Evolutionary conservation across 805 yeast species (phyloP).

Genomic region (Starmera caribaea): DNA sequence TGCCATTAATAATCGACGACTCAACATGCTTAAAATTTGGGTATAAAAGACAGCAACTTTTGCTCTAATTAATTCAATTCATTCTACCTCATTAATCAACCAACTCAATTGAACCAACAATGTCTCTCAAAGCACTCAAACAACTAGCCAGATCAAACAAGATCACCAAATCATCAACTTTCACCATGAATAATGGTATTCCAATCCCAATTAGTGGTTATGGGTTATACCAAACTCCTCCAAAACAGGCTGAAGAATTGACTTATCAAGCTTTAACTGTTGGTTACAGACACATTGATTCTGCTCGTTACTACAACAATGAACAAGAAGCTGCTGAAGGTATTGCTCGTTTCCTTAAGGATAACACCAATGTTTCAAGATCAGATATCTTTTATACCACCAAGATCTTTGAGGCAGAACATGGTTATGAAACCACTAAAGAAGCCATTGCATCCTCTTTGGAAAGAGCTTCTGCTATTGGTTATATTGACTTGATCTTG

Average conservation of each 20-base stretch:
- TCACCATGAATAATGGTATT: constrained; percentile 41
- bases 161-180: not conserved
- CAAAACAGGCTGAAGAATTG: constrained; percentile 26
- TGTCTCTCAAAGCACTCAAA: too few species aligned
- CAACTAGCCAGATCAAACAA: too few species aligned
- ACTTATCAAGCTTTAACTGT: constrained; percentile 48
- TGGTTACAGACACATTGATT: constrained; percentile 67
- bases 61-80: too few species aligned
- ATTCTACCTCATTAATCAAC: too few species aligned
- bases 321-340: constrained; percentile 61
- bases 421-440: constrained; percentile 46
- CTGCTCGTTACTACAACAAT: constrained; percentile 57
- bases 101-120: too few species aligned
- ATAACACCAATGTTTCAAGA: constrained; percentile 41
- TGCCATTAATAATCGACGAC: too few species aligned
- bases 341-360: constrained; percentile 39
- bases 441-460: constrained; percentile 46
- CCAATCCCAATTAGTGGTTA: constrained; percentile 56
- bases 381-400: constrained; percentile 51
- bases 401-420: constrained; percentile 56
- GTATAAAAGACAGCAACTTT: too few species aligned
- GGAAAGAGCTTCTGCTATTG: constrained; percentile 36
- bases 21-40: too few species aligned
- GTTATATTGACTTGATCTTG: constrained; percentile 58
- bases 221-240: constrained; percentile 45